Conservation (phyloP, 805 yeast genomes). For the Yueomyces sp. region DNA sequence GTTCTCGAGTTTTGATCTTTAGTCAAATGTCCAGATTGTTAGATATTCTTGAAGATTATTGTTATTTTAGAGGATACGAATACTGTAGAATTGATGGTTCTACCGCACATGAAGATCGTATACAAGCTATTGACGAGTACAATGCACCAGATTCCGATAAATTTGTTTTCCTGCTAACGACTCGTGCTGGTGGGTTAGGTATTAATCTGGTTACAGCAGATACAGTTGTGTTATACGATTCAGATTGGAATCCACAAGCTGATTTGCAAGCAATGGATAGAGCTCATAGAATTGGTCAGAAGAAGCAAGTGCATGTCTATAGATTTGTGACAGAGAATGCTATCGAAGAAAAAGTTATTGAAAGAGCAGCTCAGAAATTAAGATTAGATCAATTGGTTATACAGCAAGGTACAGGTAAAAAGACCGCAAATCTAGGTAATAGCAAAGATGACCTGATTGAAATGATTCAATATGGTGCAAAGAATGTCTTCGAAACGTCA, state of each 20-base stretch:
- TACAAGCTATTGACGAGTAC: constrained; percentile 84
- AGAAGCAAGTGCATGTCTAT: constrained; percentile 85
- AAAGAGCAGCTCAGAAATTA: constrained; percentile 88
- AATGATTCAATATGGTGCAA: constrained; percentile 97
- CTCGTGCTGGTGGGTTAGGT: constrained; percentile 96
- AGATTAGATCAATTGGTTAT: constrained; percentile 89
- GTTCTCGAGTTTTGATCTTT: constrained; percentile 82
- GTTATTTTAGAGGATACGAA: constrained; percentile 67
- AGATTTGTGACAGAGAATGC: constrained; percentile 93
- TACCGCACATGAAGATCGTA: constrained; percentile 85
- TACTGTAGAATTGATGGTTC: constrained; percentile 92
- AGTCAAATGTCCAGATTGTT: constrained; percentile 87
- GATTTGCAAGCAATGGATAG: constrained; percentile 97
- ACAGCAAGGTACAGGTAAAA: constrained; percentile 65
- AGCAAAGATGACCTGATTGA: constrained; percentile 75
- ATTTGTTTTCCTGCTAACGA: constrained; percentile 74
- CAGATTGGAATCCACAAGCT: constrained; percentile 98
- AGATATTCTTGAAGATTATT: constrained; percentile 87
- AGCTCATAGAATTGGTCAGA: constrained; percentile 95
- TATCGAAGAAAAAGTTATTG: constrained; percentile 90
- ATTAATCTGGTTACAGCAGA: constrained; percentile 89
- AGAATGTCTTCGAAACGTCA: constrained; percentile 57
- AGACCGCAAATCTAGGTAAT: constrained; percentile 27
- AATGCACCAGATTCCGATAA: constrained; percentile 72
- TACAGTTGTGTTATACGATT: constrained; percentile 74